Base-by-base conservation (phyloP, 371 early-diverging fungal species). In the Mucor plumbeus region DNA sequence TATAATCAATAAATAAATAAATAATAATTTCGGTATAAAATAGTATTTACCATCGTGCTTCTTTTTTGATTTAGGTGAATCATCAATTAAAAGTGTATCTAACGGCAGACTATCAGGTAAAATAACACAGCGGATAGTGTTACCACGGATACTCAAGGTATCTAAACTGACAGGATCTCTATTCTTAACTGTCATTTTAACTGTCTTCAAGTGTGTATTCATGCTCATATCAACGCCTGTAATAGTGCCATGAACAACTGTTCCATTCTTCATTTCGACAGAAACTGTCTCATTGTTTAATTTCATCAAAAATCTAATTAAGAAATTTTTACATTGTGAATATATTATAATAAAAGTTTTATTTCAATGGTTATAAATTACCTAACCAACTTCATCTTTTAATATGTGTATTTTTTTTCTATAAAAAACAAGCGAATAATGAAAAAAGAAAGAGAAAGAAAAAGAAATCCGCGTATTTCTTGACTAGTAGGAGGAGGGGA, bases 121-220 rank as follows among this genome's bases (percentile, higher is more conserved):
- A 66, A 99, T 95, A 55, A 91, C 95, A 81, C 96, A 96, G 63
- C 99, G 91, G 60, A 99, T 92, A 66, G 90, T 98, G 87, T 91
- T 96, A 43, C 99, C 99, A 64, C 99, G 92, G 60, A 99, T 88
- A 70, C 94, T 92, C 53, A 99, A 83, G 15, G 94, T 85, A 71
- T 99, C 99, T 48, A 99, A 84, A 63, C 85, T 87, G 61, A 88
- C 84, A 17, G 99, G 95, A 67, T 98, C 97, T 83, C 91, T 92
- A 83, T 90, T 91, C 77, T 94, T 92, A 36, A 97, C 92, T 1
- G 98, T 98, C 97, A 98, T 95, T 80, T 98, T 98, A 63, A 98
- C 99, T 17, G 93, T 91, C 76, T 97, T 97, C 80, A 99, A 85
- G 79, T 98, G 98, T 64, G 95, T 98, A 80, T 99, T 99, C 99